Percentiles rank a stretch among this genome's conserved stretches.
phyloP scores from a whole-genome alignment of 495 filamentous ascomycete genomes.

The Podospora fimiseda region DNA sequence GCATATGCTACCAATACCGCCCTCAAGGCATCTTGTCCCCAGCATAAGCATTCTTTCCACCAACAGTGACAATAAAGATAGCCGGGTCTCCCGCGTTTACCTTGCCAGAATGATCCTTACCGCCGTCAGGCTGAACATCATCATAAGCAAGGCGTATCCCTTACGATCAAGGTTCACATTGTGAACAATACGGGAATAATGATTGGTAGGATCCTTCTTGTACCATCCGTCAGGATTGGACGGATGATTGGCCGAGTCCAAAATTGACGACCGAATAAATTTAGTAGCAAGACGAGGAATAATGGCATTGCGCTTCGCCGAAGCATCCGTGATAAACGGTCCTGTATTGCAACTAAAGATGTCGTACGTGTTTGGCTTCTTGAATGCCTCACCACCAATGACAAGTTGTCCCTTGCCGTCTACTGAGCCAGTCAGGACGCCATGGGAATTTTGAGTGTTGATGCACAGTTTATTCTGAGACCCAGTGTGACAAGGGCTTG shows the following conservation, averaged over 20 bases:
- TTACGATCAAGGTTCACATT: constrained; percentile 55
- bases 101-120: constrained; percentile 58
- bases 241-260: constrained; percentile 45
- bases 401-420: constrained; percentile 15
- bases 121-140: constrained; percentile 59
- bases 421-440: constrained; percentile 23
- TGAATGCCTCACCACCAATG: constrained; percentile 46
- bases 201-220: constrained; percentile 55
- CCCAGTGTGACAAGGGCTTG: too few relatives aligned
- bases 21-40: constrained; percentile 19
- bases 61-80: constrained; percentile 62
- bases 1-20: too few relatives aligned
- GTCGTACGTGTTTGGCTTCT: constrained; percentile 53
- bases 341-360: constrained; percentile 69
- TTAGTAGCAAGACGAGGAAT: constrained; percentile 59
- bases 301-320: constrained; percentile 54
- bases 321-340: constrained; percentile 52
- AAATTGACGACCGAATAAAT: constrained; percentile 58
- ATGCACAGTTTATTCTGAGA: constrained; percentile 21
- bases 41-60: constrained; percentile 38
- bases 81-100: constrained; percentile 54
- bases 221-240: constrained; percentile 51
- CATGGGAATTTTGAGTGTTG: constrained; percentile 37
- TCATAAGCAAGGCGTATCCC: constrained; percentile 81
- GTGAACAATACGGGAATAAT: constrained; percentile 67